Percentiles rank a stretch among this genome's conserved stretches.
Evolutionary conservation across 805 yeast genomes (phyloP).

Genomic region (Blastobotrys mokoenaii): DNA sequence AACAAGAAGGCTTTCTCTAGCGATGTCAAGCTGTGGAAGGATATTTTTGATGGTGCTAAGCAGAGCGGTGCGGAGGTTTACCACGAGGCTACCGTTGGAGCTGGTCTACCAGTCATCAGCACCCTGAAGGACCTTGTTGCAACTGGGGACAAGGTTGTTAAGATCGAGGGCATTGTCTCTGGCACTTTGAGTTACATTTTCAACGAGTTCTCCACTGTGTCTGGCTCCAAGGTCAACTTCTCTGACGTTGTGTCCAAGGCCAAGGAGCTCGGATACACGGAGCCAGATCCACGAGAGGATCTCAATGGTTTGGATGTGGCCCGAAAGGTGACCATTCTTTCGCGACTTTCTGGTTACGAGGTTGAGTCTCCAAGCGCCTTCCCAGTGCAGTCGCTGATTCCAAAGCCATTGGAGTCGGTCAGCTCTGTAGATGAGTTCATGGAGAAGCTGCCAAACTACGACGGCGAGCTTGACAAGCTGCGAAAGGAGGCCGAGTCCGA

Average conservation of each 20-base stretch:
- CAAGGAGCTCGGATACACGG: slow-evolving; percentile 88
- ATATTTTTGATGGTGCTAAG: slow-evolving; percentile 47
- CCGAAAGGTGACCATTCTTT: slow-evolving; percentile 92
- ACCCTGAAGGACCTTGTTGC: slow-evolving; percentile 79
- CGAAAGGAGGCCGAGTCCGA: slow-evolving; percentile 76
- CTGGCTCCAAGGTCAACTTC: slow-evolving; percentile 53
- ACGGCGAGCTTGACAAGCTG: slow-evolving; percentile 64
- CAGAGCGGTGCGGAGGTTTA: slow-evolving; percentile 65
- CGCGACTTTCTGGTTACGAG: slow-evolving; percentile 81
- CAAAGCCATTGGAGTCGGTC: slow-evolving; percentile 61
- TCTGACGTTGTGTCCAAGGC: slow-evolving; percentile 88
- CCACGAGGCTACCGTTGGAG: slow-evolving; percentile 98
- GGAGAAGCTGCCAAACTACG: slow-evolving; percentile 73
- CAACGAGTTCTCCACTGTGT: slow-evolving; percentile 78
- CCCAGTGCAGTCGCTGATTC: slow-evolving; percentile 91
- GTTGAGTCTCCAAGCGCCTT: slow-evolving; percentile 85
- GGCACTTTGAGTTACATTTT: slow-evolving; percentile 94
- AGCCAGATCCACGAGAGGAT: slow-evolving; percentile 99
- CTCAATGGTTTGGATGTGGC: slow-evolving; percentile 97
- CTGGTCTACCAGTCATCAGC: slow-evolving; percentile 90
- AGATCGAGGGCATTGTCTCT: slow-evolving; percentile 92
- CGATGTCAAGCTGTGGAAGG: slow-evolving; percentile 65
- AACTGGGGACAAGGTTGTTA: slow-evolving; percentile 89
- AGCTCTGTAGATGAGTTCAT: slow-evolving; percentile 67
- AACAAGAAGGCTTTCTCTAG: slow-evolving; percentile 95